phyloP scores from a whole-genome alignment of 2,329 filamentous ascomycete species.

The Bretziella fagacearum region DNA sequence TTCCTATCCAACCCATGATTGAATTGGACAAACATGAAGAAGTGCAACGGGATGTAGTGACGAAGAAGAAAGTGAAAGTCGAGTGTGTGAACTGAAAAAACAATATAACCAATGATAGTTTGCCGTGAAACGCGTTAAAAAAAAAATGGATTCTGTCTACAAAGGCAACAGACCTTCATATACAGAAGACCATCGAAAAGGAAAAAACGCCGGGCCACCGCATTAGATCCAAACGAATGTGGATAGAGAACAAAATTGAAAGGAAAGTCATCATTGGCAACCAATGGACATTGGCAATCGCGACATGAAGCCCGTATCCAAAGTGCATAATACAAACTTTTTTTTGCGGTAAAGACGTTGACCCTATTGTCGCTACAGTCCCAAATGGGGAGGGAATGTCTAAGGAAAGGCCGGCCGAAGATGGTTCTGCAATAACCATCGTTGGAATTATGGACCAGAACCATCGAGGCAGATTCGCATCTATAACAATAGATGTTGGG shows the following conservation, averaged over 20 bases:
- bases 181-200: slow-evolving; percentile 1
- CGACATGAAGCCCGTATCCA: neutral
- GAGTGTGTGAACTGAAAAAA: slow-evolving; percentile 6
- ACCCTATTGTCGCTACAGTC: neutral
- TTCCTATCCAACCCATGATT: no score
- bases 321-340: slow-evolving; percentile 5
- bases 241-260: neutral
- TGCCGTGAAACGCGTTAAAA: slow-evolving; percentile 3
- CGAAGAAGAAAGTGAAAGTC: neutral
- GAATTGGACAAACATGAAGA: no score
- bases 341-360: neutral
- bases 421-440: no score
- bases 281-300: neutral
- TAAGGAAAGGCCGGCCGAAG: neutral
- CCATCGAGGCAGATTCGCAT: no score
- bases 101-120: slow-evolving; percentile 4
- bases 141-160: neutral
- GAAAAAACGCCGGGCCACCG: slow-evolving; percentile 2
- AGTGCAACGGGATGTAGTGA: no score
- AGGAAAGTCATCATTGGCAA: neutral
- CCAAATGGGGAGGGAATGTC: neutral
- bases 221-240: slow-evolving; percentile 1
- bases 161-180: neutral
- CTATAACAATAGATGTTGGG: neutral
- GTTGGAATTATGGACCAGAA: no score